Conservation (phyloP, 2,329 filamentous ascomycete genomes). For the Penicillium sp. region DNA sequence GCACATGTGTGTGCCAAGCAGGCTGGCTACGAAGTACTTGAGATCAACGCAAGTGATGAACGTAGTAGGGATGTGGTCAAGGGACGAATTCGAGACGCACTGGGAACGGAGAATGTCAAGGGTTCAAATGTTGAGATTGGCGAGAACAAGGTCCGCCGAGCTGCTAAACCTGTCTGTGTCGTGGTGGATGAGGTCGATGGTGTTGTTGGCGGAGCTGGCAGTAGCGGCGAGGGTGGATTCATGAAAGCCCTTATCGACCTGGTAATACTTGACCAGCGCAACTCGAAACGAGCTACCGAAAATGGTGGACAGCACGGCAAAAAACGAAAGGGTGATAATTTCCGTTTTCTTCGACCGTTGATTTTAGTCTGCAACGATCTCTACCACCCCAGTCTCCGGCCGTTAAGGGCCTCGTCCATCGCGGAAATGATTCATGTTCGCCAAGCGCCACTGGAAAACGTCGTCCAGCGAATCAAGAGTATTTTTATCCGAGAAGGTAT, state of each 20-base stretch:
- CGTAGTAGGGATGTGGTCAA: slow-evolving; percentile 86
- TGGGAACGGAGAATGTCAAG: slow-evolving; percentile 93
- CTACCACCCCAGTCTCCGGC: slow-evolving; percentile 85
- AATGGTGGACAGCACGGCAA: slow-evolving; percentile 22
- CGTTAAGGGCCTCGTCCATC: slow-evolving; percentile 77
- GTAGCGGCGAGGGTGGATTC: slow-evolving; percentile 86
- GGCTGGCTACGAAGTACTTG: slow-evolving; percentile 92
- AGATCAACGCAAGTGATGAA: slow-evolving; percentile 98
- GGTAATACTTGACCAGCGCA: slow-evolving; percentile 82
- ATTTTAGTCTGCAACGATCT: slow-evolving; percentile 97
- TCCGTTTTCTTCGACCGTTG: slow-evolving; percentile 81
- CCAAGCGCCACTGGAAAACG: slow-evolving; percentile 82
- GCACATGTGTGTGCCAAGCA: slow-evolving; percentile 95
- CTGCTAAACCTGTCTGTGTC: slow-evolving; percentile 85
- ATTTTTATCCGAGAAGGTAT: slow-evolving; percentile 91
- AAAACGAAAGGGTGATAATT: slow-evolving; percentile 77
- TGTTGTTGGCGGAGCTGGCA: slow-evolving; percentile 76
- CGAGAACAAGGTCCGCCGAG: slow-evolving; percentile 60
- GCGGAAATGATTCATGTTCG: slow-evolving; percentile 92
- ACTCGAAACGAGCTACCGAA: slow-evolving; percentile 49
- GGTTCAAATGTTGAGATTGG: slow-evolving; percentile 54
- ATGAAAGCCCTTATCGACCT: slow-evolving; percentile 93
- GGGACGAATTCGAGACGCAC: slow-evolving; percentile 83
- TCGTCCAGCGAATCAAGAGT: slow-evolving; percentile 75
- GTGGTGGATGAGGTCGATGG: slow-evolving; percentile 97